Conservation (phyloP, 1,284 basidiomycete genomes). For the Lentinula novae-zelandiae region DNA sequence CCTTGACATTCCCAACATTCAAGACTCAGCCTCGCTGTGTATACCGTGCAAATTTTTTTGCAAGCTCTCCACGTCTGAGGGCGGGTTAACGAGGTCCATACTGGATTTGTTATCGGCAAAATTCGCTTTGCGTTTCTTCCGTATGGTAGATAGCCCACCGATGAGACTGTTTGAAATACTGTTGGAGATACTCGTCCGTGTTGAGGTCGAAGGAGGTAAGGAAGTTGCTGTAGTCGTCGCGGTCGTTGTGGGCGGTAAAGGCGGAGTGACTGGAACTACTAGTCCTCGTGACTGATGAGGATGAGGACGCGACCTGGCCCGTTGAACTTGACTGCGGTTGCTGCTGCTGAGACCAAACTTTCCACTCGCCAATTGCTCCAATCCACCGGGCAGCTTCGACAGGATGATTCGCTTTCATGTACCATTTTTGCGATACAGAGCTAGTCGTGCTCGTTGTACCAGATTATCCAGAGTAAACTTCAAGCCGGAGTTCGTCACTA, state of each 20-base stretch:
- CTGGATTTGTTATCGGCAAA: too few species aligned
- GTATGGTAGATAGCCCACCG: too few species aligned
- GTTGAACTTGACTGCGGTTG: not conserved
- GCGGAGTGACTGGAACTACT: too few species aligned
- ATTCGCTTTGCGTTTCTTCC: too few species aligned
- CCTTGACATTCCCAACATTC: not conserved
- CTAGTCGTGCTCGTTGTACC: conserved; percentile 13
- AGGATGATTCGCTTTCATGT: conserved; percentile 87
- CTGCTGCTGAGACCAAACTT: conserved; percentile 12
- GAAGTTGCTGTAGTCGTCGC: not conserved
- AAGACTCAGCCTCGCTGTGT: not conserved
- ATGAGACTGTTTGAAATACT: conserved; percentile 5
- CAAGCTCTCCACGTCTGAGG: too few species aligned
- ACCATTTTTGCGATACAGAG: conserved; percentile 67
- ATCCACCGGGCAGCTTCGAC: conserved; percentile 90
- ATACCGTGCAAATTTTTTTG: not conserved
- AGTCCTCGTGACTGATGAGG: not conserved
- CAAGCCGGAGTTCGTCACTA: conserved; percentile 75
- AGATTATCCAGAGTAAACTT: conserved; percentile 52
- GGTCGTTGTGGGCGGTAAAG: not conserved
- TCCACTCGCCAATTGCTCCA: conserved; percentile 70
- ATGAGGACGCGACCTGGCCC: not conserved
- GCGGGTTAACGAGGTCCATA: too few species aligned
- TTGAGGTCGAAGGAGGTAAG: not conserved
- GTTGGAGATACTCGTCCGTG: not conserved